Percentiles rank a stretch among this genome's conserved stretches.
phyloP scores from a whole-genome alignment of 495 filamentous ascomycete genomes.

The Daldinia grandis region DNA sequence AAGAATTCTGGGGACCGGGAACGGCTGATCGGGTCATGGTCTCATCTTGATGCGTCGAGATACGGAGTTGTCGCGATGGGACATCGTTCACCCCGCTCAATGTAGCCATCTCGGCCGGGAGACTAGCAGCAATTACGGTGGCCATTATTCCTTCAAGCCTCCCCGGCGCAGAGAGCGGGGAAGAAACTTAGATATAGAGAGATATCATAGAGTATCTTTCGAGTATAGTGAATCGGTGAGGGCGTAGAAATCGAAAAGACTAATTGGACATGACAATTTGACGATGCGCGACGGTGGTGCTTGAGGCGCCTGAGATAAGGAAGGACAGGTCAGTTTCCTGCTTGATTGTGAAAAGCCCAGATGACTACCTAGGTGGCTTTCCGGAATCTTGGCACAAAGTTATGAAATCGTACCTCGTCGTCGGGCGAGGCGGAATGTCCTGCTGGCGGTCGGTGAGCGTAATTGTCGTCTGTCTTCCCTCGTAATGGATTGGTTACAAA shows the following conservation, averaged over 20 bases:
- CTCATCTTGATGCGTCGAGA: conserved; percentile 33
- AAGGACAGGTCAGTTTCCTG: conserved; percentile 20
- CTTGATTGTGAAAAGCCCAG: not conserved
- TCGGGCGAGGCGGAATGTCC: conserved; percentile 17
- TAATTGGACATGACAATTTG: conserved; percentile 36
- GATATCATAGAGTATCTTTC: conserved; percentile 51
- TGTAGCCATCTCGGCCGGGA: conserved; percentile 46
- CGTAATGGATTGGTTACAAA: conserved; percentile 19
- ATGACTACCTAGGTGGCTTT: not conserved
- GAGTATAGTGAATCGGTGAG: conserved; percentile 13
- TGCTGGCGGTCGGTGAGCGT: conserved; percentile 13
- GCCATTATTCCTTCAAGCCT: conserved; percentile 59
- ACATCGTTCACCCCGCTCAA: conserved; percentile 44
- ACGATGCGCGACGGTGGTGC: conserved; percentile 22
- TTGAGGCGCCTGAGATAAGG: conserved; percentile 14
- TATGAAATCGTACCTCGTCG: conserved; percentile 28
- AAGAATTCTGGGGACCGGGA: conserved; percentile 44
- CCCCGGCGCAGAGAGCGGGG: conserved; percentile 55
- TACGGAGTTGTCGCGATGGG: conserved; percentile 31
- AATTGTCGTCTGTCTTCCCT: conserved; percentile 23
- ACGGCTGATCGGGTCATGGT: conserved; percentile 24
- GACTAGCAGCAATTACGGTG: conserved; percentile 49
- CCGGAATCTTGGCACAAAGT: not conserved
- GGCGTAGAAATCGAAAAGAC: conserved; percentile 17
- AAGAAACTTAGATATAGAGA: conserved; percentile 44